These are phyloP conservation scores for Cydonia oblonga DNA, from an alignment of 331 rosid genomes.

Conservation along the genomic window DNA sequence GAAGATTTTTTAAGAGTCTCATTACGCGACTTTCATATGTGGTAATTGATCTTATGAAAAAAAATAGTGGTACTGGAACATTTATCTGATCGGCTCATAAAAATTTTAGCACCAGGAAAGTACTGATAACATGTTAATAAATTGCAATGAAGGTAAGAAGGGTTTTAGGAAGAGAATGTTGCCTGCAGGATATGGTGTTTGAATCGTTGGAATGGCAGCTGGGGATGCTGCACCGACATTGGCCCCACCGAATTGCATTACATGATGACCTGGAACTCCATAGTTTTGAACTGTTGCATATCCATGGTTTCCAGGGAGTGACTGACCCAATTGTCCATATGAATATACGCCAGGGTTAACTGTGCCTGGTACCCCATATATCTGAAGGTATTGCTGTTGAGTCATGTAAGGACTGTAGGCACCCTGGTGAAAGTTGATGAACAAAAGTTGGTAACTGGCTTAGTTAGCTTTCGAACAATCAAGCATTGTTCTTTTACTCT, in stretches of 20 bases:
- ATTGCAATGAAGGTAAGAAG: neutral
- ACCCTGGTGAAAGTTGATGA: slow-evolving; percentile 7
- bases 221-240: slow-evolving; percentile 5
- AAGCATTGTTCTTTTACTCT: neutral
- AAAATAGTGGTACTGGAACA: too few relatives aligned
- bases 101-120: too few relatives aligned
- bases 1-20: too few relatives aligned
- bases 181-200: slow-evolving; percentile 18
- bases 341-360: slow-evolving; percentile 6
- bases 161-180: neutral
- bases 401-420: slow-evolving; percentile 14
- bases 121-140: neutral
- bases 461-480: neutral
- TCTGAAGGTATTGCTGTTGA: slow-evolving; percentile 24
- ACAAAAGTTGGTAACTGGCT: neutral
- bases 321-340: slow-evolving; percentile 15
- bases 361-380: slow-evolving; percentile 12
- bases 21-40: too few relatives aligned
- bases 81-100: too few relatives aligned
- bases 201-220: slow-evolving; percentile 12
- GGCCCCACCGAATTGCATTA: slow-evolving; percentile 11
- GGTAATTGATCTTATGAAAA: too few relatives aligned
- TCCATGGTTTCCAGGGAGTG: slow-evolving; percentile 7
- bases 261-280: slow-evolving; percentile 17
- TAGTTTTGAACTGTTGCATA: slow-evolving; percentile 10